Base-by-base conservation (phyloP, 495 filamentous ascomycete species). In the Terfezia boudieri region DNA sequence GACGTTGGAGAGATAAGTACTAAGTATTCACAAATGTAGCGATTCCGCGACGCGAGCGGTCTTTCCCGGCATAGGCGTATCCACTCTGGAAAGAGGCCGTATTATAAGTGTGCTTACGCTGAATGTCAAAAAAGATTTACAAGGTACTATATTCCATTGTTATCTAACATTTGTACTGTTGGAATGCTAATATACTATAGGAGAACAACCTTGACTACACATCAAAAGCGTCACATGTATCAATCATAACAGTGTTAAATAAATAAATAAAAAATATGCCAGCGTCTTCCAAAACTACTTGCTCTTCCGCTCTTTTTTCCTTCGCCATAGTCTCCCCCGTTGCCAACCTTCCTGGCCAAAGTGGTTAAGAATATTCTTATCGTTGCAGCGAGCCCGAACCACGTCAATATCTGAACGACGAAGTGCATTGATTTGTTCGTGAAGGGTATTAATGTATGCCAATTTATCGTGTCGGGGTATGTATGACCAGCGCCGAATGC, bases 61-160 rank as follows among this genome's bases (percentile, higher is more conserved):
- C 70, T 98, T 38, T 92, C 90, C 20, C 75, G 90, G 38, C 92
- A 98, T 70, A 81, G 90, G 26, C 77, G 90, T 35, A 98, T 95
- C 57, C 90, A 98, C 63, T 93, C 86, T 22, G 90, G 90, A 22
- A 94, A 92, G 64, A 78, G 90, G 38, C 90, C 90, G 2, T 98
- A 96, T 71, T 98, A 96, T 71, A 93, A 94, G 64, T 98, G 90
- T 67, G 88, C 89, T 1, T 98, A 89, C 62, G 86, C 85, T 12
- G 87, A 96, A 62, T 98, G 90, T 67, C 87, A 94, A 65, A 98
- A 98, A 74, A 98, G 89, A 0, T 98, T 98, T 66, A 98, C 90
- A 2, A 61, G 61, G 61, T 64, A 64, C 20, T 26, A 53, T 26
- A 26, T 26, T 26, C 26, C 26, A 38, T 36, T 46, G 9, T 11